Conservation (phyloP, 306 rosid species). For the Lathyrus oleraceus region DNA sequence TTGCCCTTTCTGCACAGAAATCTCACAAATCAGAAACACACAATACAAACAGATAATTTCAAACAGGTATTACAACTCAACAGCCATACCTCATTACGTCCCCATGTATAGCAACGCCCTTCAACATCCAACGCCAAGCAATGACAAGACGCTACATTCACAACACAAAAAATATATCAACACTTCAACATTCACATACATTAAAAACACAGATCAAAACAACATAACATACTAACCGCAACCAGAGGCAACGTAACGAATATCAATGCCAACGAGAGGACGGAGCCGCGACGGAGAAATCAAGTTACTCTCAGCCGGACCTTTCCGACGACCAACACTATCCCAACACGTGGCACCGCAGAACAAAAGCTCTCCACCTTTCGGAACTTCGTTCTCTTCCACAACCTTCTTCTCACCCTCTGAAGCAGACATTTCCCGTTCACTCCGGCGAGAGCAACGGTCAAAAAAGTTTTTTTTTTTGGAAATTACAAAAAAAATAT, state of each 20-base stretch:
- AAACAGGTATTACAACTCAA: neutral
- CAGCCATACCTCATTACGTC: slow-evolving; percentile 85
- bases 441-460: slow-evolving; percentile 55
- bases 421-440: slow-evolving; percentile 78
- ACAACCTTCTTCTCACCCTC: slow-evolving; percentile 66
- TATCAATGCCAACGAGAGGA: slow-evolving; percentile 71
- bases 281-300: slow-evolving; percentile 88
- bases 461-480: neutral
- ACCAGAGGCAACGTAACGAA: slow-evolving; percentile 85
- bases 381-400: slow-evolving; percentile 44
- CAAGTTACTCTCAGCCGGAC: slow-evolving; percentile 69
- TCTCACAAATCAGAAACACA: slow-evolving; percentile 26
- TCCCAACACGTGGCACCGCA: slow-evolving; percentile 97
- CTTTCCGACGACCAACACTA: slow-evolving; percentile 73
- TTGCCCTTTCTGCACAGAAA: slow-evolving; percentile 84
- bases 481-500: slow-evolving; percentile 4
- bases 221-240: slow-evolving; percentile 45
- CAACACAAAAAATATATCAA: neutral
- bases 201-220: neutral
- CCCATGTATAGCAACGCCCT: slow-evolving; percentile 99
- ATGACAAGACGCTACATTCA: slow-evolving; percentile 82
- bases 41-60: neutral
- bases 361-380: slow-evolving; percentile 84
- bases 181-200: neutral
- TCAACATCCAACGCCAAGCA: slow-evolving; percentile 94